phyloP scores from a whole-genome alignment of 1,139 yeast species.

The Yamadazyma spencermartinsiae region DNA sequence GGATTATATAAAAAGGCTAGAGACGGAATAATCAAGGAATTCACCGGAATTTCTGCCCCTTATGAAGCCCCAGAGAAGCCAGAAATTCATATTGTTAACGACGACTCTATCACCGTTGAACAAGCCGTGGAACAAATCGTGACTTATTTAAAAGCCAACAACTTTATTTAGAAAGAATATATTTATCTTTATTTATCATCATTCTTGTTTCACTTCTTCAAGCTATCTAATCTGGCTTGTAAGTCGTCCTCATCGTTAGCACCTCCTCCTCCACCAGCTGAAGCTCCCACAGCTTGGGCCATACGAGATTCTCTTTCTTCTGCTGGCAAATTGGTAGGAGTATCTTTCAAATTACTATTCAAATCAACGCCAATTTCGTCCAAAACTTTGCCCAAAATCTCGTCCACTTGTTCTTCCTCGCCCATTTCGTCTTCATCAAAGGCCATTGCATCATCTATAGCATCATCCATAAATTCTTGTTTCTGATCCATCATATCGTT shows the following conservation, averaged over 20 bases:
- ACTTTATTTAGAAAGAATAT: constrained; percentile 40
- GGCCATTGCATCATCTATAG: constrained; percentile 93
- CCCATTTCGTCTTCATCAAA: constrained; percentile 67
- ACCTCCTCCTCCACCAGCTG: constrained; percentile 6
- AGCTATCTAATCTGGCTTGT: constrained; percentile 84
- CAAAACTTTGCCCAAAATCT: constrained; percentile 83
- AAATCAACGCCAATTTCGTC: constrained; percentile 96
- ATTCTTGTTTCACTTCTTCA: constrained; percentile 53
- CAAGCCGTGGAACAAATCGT: constrained; percentile 75
- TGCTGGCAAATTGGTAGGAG: constrained; percentile 45
- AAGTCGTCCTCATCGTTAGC: constrained; percentile 71
- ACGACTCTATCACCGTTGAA: constrained; percentile 60
- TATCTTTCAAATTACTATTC: constrained; percentile 63
- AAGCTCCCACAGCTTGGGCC: constrained; percentile 47
- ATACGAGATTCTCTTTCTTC: constrained; percentile 26
- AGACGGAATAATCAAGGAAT: constrained; percentile 90
- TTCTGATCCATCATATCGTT: constrained; percentile 97
- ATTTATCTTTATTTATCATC: constrained; percentile 1
- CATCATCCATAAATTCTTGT: constrained; percentile 98
- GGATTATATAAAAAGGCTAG: constrained; percentile 96
- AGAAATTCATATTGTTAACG: constrained; percentile 77
- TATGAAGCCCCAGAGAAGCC: constrained; percentile 88
- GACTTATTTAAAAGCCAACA: constrained; percentile 62
- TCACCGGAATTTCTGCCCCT: constrained; percentile 95
- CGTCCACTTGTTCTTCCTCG: constrained; percentile 89